phyloP scores from a whole-genome alignment of 192 early-diverging fungal species.

The Coemansia sp. region DNA sequence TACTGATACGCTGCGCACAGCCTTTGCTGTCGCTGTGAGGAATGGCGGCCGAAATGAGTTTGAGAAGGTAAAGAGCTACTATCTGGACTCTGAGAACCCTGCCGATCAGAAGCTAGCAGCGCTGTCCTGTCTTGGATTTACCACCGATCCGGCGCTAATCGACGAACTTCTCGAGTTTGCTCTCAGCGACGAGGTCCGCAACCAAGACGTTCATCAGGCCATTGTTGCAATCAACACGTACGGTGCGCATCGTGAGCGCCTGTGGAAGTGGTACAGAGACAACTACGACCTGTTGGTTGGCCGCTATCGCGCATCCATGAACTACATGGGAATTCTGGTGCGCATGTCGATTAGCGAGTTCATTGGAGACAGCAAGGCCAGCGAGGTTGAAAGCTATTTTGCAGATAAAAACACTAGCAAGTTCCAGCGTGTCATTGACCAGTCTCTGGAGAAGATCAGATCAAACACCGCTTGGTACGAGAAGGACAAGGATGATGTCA shows the following conservation, averaged over 20 bases:
- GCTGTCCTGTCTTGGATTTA: conserved; percentile 61
- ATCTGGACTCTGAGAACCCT: conserved; percentile 58
- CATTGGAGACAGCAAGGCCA: conserved; percentile 56
- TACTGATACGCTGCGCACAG: conserved; percentile 38
- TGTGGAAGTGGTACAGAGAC: conserved; percentile 69
- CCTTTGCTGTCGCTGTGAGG: conserved; percentile 67
- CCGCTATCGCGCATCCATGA: conserved; percentile 67
- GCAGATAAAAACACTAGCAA: conserved; percentile 54
- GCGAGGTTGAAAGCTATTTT: conserved; percentile 62
- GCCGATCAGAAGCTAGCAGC: conserved; percentile 71
- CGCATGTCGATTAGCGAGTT: conserved; percentile 65
- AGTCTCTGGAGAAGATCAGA: conserved; percentile 70
- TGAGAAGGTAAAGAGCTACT: conserved; percentile 66
- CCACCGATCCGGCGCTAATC: conserved; percentile 59
- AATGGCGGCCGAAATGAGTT: conserved; percentile 62
- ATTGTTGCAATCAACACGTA: conserved; percentile 57
- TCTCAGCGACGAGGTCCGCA: conserved; percentile 66
- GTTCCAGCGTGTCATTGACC: conserved; percentile 64
- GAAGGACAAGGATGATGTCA: conserved; percentile 45
- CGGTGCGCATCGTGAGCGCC: conserved; percentile 54
- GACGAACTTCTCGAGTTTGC: conserved; percentile 63
- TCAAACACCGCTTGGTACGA: conserved; percentile 56
- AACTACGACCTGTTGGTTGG: conserved; percentile 60
- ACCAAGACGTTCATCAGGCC: conserved; percentile 65
- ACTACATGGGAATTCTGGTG: conserved; percentile 66